Evolutionary conservation across 2,329 filamentous ascomycete species (phyloP).

Genomic region (Beauveria sp.): DNA sequence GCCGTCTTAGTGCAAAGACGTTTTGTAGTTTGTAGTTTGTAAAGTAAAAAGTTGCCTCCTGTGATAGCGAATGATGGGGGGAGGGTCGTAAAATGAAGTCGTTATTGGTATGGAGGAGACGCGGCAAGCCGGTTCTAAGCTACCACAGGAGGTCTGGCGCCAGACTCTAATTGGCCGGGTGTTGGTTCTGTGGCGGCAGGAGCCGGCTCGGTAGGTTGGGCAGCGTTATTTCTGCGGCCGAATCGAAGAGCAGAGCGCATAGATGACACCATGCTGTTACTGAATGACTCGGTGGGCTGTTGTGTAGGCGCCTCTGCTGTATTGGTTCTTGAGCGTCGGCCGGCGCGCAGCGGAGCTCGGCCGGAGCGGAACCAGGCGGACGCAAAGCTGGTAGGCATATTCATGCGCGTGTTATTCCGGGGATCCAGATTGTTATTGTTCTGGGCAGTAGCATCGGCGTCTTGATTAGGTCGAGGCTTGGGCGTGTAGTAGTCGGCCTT

Average conservation of each 20-base stretch:
- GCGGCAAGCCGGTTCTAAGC: neutral
- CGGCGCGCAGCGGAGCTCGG: neutral
- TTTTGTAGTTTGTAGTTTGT: neutral
- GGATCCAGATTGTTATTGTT: conserved; percentile 22
- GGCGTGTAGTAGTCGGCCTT: conserved; percentile 97
- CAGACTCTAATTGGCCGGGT: conserved; percentile 41
- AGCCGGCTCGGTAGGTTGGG: conserved; percentile 12
- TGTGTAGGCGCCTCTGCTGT: neutral
- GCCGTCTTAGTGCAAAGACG: neutral
- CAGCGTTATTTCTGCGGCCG: conserved; percentile 20
- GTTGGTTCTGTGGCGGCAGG: conserved; percentile 25
- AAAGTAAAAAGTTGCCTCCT: neutral
- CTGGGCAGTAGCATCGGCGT: conserved; percentile 30
- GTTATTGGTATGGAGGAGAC: neutral
- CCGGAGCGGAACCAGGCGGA: conserved; percentile 30
- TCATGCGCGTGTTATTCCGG: conserved; percentile 37
- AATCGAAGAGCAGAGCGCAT: conserved; percentile 27
- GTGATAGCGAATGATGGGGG: neutral
- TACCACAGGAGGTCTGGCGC: conserved; percentile 14
- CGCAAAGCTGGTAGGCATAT: conserved; percentile 37
- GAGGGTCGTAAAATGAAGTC: neutral
- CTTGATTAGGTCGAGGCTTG: conserved; percentile 62
- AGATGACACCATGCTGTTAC: conserved; percentile 23
- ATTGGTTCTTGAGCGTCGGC: neutral
- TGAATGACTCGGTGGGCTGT: conserved; percentile 13